A percentile compares a stretch with the other conserved stretches of the same genome.
phyloP scores from a whole-genome alignment of 176 grass and related monocot species.

The Themeda triandra region DNA sequence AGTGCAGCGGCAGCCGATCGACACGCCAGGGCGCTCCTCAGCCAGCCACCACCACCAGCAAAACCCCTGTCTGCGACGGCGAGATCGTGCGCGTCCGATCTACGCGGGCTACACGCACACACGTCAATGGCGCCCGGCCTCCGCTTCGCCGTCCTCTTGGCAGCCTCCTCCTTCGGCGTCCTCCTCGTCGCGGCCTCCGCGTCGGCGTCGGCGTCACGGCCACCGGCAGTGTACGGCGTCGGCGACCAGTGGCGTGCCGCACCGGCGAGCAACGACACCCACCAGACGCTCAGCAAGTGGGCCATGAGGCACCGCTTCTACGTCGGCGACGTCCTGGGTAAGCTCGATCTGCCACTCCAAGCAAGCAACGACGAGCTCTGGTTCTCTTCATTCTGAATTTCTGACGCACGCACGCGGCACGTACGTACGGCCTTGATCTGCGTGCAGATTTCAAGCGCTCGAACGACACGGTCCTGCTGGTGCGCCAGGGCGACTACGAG shows the following conservation, averaged over 20 bases:
- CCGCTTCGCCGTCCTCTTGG: neutral
- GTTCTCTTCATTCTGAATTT: neutral
- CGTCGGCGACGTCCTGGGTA: slow-evolving; percentile 48
- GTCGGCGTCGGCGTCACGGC: neutral
- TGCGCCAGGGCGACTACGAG: neutral
- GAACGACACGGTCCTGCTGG: neutral
- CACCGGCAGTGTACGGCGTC: slow-evolving; percentile 18
- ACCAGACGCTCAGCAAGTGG: slow-evolving; percentile 30
- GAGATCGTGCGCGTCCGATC: neutral
- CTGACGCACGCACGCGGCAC: too few species aligned
- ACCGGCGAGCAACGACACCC: slow-evolving; percentile 3
- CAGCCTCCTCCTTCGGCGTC: neutral
- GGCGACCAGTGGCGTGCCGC: slow-evolving; percentile 25
- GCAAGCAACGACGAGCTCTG: neutral
- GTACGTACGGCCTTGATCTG: too few species aligned
- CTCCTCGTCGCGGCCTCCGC: slow-evolving; percentile 4
- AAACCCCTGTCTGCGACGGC: neutral
- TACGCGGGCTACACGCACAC: neutral
- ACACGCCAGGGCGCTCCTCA: too few species aligned
- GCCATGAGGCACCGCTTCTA: slow-evolving; percentile 32
- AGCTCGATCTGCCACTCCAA: neutral
- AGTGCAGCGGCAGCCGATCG: too few species aligned
- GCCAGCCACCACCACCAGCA: neutral
- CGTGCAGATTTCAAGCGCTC: neutral
- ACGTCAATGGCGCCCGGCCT: slow-evolving; percentile 17